Conservation (phyloP, 768 basidiomycete species). For the Leccinum longicurvipes region DNA sequence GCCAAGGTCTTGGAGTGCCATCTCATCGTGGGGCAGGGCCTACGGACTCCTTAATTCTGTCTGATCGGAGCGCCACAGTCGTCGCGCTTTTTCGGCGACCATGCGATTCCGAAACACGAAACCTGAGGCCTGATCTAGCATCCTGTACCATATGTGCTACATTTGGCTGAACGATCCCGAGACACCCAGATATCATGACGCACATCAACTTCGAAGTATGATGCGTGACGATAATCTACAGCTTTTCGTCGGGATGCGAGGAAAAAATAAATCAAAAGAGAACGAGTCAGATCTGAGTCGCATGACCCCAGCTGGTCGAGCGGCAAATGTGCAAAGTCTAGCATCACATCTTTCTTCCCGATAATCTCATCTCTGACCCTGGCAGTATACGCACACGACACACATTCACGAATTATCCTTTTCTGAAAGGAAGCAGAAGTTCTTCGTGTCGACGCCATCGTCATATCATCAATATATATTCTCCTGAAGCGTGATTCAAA, state of each 20-base stretch:
- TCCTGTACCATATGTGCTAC: neutral
- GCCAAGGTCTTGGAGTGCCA: neutral
- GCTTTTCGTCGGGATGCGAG: neutral
- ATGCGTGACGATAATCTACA: neutral
- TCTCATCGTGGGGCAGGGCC: slow-evolving; percentile 10
- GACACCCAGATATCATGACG: neutral
- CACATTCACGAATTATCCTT: slow-evolving; percentile 4
- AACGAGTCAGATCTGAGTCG: slow-evolving; percentile 1
- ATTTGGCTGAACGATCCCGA: neutral
- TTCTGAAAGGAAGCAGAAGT: neutral
- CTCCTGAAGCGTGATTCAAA: neutral
- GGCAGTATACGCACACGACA: neutral
- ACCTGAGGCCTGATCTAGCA: neutral
- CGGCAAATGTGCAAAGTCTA: neutral
- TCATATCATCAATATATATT: neutral
- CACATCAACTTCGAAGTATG: neutral
- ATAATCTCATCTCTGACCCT: neutral
- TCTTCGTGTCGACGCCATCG: neutral
- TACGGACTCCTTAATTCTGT: neutral
- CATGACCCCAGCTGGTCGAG: neutral
- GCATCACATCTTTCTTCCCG: neutral
- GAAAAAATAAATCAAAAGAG: neutral
- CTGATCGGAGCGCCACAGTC: slow-evolving; percentile 26
- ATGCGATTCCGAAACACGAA: neutral
- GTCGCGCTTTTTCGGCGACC: slow-evolving; percentile 3